phyloP scores from a whole-genome alignment of 2,329 filamentous ascomycete species.

The Botrytis fabae region DNA sequence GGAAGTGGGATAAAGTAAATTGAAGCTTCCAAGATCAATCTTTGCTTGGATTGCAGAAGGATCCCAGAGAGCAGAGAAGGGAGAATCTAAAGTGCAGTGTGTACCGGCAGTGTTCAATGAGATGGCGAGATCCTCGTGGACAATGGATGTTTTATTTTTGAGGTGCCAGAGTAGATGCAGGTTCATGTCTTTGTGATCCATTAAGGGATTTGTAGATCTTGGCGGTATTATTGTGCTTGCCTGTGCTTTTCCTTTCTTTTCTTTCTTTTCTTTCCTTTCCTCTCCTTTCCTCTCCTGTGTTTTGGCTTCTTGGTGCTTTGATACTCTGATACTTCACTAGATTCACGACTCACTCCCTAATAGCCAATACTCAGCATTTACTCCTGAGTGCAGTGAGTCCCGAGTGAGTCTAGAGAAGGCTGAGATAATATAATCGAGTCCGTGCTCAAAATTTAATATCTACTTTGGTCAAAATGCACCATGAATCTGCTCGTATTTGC shows the following conservation, averaged over 20 bases:
- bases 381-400: neutral
- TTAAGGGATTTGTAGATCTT: neutral
- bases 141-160: constrained; percentile 1
- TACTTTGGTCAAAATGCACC: neutral
- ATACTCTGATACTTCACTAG: constrained; percentile 3
- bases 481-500: neutral
- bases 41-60: constrained; percentile 13
- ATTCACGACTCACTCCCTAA: constrained; percentile 4
- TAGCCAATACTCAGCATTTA: neutral
- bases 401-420: neutral
- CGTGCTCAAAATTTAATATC: constrained; percentile 12
- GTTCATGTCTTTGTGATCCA: constrained; percentile 15
- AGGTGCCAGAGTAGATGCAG: neutral
- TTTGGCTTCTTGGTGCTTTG: neutral
- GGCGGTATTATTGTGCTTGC: neutral
- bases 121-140: neutral
- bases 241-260: neutral
- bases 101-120: neutral
- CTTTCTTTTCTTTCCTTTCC: too few relatives aligned
- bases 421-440: neutral
- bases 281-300: neutral
- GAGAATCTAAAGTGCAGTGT: neutral
- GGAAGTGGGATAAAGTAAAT: constrained; percentile 1
- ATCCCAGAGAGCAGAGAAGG: neutral
- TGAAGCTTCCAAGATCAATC: constrained; percentile 5